Evolutionary conservation across 305 asterid species (phyloP).

Genomic region (Salvia sclarea): DNA sequence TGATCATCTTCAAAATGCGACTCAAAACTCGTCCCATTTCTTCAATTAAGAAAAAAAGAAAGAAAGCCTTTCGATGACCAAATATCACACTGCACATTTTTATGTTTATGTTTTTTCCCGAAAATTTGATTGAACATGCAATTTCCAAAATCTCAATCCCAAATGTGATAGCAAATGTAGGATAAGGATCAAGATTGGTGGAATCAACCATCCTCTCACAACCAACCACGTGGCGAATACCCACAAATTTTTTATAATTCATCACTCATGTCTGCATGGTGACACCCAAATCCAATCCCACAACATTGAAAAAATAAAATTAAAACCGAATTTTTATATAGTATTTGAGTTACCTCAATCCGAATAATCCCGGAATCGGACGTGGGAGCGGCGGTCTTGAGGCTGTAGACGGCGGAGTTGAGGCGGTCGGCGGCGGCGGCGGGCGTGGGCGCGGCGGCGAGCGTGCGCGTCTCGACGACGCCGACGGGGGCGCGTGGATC

Average conservation of each 20-base stretch:
- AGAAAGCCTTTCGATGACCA: background rate
- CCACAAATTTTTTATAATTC: constrained; percentile 20
- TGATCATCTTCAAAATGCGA: background rate
- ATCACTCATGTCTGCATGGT: constrained; percentile 30
- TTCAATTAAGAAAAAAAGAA: constrained; percentile 14
- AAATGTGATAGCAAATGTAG: constrained; percentile 15
- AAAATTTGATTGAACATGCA: constrained; percentile 4
- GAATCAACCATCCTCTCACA: constrained; percentile 33
- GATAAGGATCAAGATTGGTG: constrained; percentile 46
- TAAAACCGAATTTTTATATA: background rate
- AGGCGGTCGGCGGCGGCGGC: constrained; percentile 61
- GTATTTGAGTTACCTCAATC: constrained; percentile 51
- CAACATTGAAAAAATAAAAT: background rate
- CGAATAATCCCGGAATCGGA: constrained; percentile 73
- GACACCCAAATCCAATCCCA: background rate
- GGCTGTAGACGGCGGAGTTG: constrained; percentile 53
- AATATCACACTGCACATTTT: background rate
- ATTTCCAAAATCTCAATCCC: background rate
- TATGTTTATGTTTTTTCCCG: background rate
- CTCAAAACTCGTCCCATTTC: background rate
- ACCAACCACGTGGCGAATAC: constrained; percentile 75
- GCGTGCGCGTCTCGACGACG: constrained; percentile 58
- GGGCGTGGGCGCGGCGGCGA: constrained; percentile 51
- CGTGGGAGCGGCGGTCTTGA: constrained; percentile 46
- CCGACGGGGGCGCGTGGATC: constrained; percentile 65